phyloP scores from a whole-genome alignment of 2,329 filamentous ascomycete genomes.

The Didymella pinodella region DNA sequence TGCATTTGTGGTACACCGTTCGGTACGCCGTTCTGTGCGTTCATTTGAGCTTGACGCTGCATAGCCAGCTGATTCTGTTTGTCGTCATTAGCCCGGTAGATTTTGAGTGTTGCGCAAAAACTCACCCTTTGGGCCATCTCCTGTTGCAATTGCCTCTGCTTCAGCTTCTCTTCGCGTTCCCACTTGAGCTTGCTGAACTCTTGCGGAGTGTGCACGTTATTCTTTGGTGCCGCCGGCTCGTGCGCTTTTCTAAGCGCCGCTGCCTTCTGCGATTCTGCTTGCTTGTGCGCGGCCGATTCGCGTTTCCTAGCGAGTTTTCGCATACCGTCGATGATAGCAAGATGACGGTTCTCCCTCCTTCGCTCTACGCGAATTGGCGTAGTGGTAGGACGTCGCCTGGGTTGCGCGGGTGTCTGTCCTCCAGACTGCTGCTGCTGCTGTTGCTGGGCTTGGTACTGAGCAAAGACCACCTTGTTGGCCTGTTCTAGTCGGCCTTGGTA shows the following conservation, averaged over 20 bases:
- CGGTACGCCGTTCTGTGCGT: slow-evolving; percentile 49
- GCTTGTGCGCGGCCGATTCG: slow-evolving; percentile 84
- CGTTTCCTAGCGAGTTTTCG: slow-evolving; percentile 94
- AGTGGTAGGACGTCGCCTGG: slow-evolving; percentile 72
- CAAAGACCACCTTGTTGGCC: slow-evolving; percentile 66
- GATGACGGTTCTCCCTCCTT: slow-evolving; percentile 82
- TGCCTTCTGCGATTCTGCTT: slow-evolving; percentile 74
- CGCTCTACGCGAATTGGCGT: slow-evolving; percentile 84
- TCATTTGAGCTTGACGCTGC: slow-evolving; percentile 49
- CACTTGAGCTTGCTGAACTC: slow-evolving; percentile 90
- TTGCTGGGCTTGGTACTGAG: slow-evolving; percentile 64
- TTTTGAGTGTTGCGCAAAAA: background rate
- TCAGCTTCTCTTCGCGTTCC: slow-evolving; percentile 78
- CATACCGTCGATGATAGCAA: slow-evolving; percentile 93
- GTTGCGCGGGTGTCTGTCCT: slow-evolving; percentile 58
- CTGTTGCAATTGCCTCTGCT: slow-evolving; percentile 64
- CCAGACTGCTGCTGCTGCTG: slow-evolving; percentile 60
- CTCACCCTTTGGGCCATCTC: slow-evolving; percentile 60
- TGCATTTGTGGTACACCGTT: slow-evolving; percentile 52
- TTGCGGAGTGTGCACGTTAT: slow-evolving; percentile 75
- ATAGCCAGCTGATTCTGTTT: slow-evolving; percentile 46
- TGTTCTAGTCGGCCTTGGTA: slow-evolving; percentile 70
- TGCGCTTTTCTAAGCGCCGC: slow-evolving; percentile 84
- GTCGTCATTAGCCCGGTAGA: slow-evolving; percentile 21
- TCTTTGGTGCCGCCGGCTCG: slow-evolving; percentile 69